phyloP scores from a whole-genome alignment of 768 basidiomycete species.

The Leccinum arenicola region DNA sequence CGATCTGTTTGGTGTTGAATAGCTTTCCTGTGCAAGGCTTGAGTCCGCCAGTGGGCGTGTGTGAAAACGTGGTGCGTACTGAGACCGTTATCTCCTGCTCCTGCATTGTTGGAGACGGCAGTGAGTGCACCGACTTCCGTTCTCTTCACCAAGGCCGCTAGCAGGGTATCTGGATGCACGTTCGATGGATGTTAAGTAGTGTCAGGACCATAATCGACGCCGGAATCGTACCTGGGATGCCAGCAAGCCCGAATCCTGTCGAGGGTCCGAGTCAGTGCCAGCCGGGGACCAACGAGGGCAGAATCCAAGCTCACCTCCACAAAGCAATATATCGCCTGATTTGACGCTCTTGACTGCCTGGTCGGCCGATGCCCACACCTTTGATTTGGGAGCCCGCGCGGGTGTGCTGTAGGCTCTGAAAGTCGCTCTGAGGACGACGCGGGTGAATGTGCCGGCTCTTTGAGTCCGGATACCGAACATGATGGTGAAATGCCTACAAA shows the following conservation, averaged over 20 bases:
- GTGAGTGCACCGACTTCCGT: conserved; percentile 73
- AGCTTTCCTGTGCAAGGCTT: conserved; percentile 54
- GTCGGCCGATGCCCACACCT: conserved; percentile 81
- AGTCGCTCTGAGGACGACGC: conserved; percentile 17
- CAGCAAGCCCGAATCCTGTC: conserved; percentile 85
- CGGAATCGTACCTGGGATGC: conserved; percentile 65
- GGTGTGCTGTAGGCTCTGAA: conserved; percentile 28
- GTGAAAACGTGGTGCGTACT: conserved; percentile 38
- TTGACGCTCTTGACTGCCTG: conserved; percentile 82
- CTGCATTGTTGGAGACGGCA: conserved; percentile 89
- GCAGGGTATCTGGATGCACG: conserved; percentile 63
- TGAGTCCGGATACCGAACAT: conserved; percentile 24
- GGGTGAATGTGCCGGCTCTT: conserved; percentile 11
- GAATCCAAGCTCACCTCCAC: conserved; percentile 59
- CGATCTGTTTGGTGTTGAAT: conserved; percentile 69
- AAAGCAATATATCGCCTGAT: conserved; percentile 74
- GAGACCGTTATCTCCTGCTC: conserved; percentile 64
- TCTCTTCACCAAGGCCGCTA: conserved; percentile 71
- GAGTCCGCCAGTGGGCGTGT: neutral
- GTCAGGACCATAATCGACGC: neutral
- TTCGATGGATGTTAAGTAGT: neutral
- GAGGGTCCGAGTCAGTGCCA: neutral
- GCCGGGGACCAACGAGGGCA: neutral
- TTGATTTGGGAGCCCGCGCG: conserved; percentile 37
- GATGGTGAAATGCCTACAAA: conserved; percentile 6